Percentiles rank a stretch among this genome's conserved stretches.
phyloP scores from a whole-genome alignment of 225 moss, liverwort and hornwort genomes.

The Pseudisothecium myosuroides region DNA sequence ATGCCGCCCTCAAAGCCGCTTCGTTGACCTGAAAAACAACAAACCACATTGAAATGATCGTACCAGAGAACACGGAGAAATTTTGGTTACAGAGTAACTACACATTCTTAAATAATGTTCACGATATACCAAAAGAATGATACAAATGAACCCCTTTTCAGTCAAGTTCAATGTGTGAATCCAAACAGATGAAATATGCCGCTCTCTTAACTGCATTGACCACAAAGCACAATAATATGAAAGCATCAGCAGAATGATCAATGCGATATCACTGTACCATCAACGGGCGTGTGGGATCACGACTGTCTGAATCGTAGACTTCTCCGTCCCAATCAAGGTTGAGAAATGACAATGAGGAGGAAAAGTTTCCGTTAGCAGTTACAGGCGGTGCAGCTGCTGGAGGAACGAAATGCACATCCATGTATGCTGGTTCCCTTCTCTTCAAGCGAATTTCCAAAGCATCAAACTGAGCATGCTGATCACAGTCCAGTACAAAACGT shows the following conservation, averaged over 20 bases:
- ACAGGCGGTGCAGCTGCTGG: conserved; percentile 12
- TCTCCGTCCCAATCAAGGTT: conserved; percentile 83
- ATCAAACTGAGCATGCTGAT: conserved; percentile 88
- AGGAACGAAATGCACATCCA: conserved; percentile 52
- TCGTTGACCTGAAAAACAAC: conserved; percentile 64
- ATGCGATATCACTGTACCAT: conserved; percentile 15
- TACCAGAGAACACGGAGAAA: background rate
- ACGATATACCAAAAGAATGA: background rate
- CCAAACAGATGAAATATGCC: background rate
- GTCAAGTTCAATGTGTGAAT: background rate
- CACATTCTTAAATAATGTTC: background rate
- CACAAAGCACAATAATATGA: background rate
- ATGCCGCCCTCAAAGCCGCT: conserved; percentile 65
- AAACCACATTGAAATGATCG: background rate
- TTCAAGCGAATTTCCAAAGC: conserved; percentile 66
- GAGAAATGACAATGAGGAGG: conserved; percentile 62
- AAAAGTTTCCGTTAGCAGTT: conserved; percentile 27
- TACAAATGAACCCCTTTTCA: background rate
- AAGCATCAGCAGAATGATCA: background rate
- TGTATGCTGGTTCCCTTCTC: conserved; percentile 59
- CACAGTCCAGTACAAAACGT: background rate
- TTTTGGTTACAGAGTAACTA: background rate
- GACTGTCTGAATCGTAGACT: conserved; percentile 43
- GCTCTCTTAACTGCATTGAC: background rate
- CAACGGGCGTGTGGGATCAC: conserved; percentile 43